Base-by-base conservation (phyloP, 225 moss, liverwort and hornwort genomes). In the Pseudoscleropodium purum region DNA sequence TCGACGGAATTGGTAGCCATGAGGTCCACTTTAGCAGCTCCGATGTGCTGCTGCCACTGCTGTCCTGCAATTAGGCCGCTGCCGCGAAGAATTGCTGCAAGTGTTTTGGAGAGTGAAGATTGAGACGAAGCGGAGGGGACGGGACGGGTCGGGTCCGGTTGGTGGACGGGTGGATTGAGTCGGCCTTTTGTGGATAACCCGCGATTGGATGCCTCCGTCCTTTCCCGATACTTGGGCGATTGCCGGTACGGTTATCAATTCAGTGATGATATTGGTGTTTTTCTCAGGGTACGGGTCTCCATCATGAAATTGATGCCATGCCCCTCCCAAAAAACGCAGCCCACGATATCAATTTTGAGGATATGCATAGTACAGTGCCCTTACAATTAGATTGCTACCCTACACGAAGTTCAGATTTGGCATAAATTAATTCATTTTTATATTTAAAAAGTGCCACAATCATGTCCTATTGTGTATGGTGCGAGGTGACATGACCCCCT, bases 161-260 rank as follows among this genome's bases (percentile, higher is more conserved):
- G 78, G 23, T 72, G 11, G 51, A 10, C 27, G 45, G 39, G 30
- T 52, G 65, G 65, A 80, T 89, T 85, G 70, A 24, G 70, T 68
- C 69, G 63, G 89, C 61, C 7, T 61, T 43, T 41, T 90, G 65
- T 82, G 82, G 90, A 90, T 90, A 90, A 86, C 86, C 86, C 82
- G 81, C 56, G 56, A 85, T 85, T 79, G 52, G 18, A 84, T 37
- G 24, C 36, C 5, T n/a, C 8, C 18, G 17, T 27, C 31, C 33
- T 87, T 29, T 56, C 7, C 33, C 37, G 49, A 74, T 63, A 63
- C 83, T 51, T 31, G 41, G 56, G 80, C 36, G 10, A 20, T 2
- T 12, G 59, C 82, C 62, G 62, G 31, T 33, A 63, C 84, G 84
- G 84, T 72, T 85, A 86, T 86, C 86, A 60, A n/a, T n/a, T 17